Conservation (phyloP, 805 yeast species). For the Grigorovia transvaalensis region DNA sequence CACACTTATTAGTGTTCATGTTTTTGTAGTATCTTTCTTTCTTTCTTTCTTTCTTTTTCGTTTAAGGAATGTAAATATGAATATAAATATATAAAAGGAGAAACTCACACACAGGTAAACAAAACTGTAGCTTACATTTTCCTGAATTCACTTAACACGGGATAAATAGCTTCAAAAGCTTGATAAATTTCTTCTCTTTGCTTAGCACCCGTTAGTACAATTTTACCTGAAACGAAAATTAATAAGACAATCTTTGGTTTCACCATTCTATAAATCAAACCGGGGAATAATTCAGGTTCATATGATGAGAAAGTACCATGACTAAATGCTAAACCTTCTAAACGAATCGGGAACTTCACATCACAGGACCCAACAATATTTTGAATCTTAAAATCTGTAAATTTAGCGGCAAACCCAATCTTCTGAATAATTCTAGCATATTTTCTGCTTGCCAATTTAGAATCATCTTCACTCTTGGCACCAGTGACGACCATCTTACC, state of each 20-base stretch:
- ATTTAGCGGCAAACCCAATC: constrained; percentile 94
- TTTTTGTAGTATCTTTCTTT: background rate
- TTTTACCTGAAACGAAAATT: constrained; percentile 94
- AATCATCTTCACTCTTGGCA: constrained; percentile 97
- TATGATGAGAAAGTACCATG: constrained; percentile 98
- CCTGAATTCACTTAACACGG: constrained; percentile 95
- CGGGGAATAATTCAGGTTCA: constrained; percentile 97
- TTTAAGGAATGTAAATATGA: no score
- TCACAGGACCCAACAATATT: constrained; percentile 98
- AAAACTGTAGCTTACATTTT: constrained; percentile 34
- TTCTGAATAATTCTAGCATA: constrained; percentile 97
- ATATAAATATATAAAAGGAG: no score
- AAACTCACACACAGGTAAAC: background rate
- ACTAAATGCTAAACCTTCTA: constrained; percentile 94
- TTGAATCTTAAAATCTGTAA: constrained; percentile 95
- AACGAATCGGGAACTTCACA: constrained; percentile 92
- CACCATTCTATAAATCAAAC: constrained; percentile 97
- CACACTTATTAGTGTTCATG: no score
- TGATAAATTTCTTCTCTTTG: constrained; percentile 97
- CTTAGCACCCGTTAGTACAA: constrained; percentile 96
- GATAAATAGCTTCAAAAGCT: constrained; percentile 96
- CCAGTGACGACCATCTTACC: constrained; percentile 99
- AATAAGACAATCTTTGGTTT: constrained; percentile 94
- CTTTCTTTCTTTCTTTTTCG: no score
- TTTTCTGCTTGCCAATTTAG: constrained; percentile 94